A percentile compares a stretch with the other conserved stretches of the same genome.
Conservation (phyloP, 2,329 filamentous ascomycete genomes). For the Exophiala sp. region DNA sequence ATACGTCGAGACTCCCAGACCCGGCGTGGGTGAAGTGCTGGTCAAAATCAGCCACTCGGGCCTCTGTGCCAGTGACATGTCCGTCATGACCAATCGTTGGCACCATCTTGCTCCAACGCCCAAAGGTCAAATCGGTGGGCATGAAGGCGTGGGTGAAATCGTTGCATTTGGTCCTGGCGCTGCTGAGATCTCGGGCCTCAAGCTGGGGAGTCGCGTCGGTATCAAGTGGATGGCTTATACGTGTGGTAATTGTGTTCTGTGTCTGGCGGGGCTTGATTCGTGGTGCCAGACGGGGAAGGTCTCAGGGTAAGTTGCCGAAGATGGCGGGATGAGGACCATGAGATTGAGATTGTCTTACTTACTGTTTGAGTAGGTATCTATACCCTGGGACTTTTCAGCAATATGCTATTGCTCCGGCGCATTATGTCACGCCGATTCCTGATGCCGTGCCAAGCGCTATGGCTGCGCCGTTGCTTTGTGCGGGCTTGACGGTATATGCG, state of each 20-base stretch:
- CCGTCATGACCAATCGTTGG: slow-evolving; percentile 53
- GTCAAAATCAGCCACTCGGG: slow-evolving; percentile 58
- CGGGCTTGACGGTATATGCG: slow-evolving; percentile 52
- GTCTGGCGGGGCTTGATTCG: slow-evolving; percentile 24
- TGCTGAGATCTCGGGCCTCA: slow-evolving; percentile 22
- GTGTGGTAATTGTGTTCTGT: slow-evolving; percentile 35
- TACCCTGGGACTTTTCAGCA: slow-evolving; percentile 40
- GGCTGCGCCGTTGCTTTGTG: slow-evolving; percentile 62
- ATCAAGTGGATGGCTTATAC: slow-evolving; percentile 37
- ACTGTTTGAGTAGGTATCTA: slow-evolving; percentile 3
- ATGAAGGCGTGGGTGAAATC: slow-evolving; percentile 61
- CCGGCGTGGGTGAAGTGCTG: slow-evolving; percentile 55
- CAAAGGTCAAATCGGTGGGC: slow-evolving; percentile 58
- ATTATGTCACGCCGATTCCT: slow-evolving; percentile 53
- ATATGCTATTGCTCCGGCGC: slow-evolving; percentile 35
- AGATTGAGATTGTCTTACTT: background rate
- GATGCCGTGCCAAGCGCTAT: slow-evolving; percentile 45
- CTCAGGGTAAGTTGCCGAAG: slow-evolving; percentile 18
- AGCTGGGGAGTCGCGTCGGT: slow-evolving; percentile 32
- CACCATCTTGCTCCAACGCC: slow-evolving; percentile 51
- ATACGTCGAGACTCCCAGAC: slow-evolving; percentile 57
- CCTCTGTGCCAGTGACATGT: slow-evolving; percentile 58
- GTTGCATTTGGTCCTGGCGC: slow-evolving; percentile 33
- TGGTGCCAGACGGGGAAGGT: slow-evolving; percentile 6
- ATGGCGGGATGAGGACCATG: slow-evolving; percentile 41